Conservation (phyloP, 2,329 filamentous ascomycete genomes). For the Ilyonectria robusta region DNA sequence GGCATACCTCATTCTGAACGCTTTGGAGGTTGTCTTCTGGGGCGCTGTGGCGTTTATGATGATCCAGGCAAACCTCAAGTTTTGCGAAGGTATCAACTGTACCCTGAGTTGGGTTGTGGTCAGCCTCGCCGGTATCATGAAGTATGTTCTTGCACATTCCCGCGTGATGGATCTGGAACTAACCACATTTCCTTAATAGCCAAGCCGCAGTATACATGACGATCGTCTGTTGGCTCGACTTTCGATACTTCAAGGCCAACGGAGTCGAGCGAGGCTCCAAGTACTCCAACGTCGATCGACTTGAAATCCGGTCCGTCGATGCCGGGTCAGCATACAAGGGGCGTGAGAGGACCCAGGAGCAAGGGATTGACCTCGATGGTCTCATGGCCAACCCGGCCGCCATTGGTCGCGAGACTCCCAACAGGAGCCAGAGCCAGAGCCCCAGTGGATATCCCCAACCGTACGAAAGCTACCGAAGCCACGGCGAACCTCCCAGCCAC, state of each 20-base stretch:
- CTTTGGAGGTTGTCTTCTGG: conserved; percentile 61
- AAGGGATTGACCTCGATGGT: not conserved
- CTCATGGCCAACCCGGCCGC: not conserved
- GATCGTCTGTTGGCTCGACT: conserved; percentile 12
- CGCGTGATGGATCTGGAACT: not conserved
- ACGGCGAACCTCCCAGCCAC: too few species aligned
- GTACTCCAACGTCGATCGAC: conserved; percentile 6
- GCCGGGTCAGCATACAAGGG: conserved; percentile 1
- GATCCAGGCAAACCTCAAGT: conserved; percentile 22
- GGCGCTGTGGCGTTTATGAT: conserved; percentile 31
- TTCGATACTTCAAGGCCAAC: conserved; percentile 10
- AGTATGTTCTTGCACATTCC: not conserved
- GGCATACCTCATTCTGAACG: conserved; percentile 58
- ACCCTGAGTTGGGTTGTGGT: conserved; percentile 29
- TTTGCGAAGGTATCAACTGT: conserved; percentile 27
- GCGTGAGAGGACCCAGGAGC: not conserved
- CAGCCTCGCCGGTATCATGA: conserved; percentile 1
- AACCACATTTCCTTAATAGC: not conserved
- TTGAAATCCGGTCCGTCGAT: conserved; percentile 15
- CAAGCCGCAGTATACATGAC: conserved; percentile 16
- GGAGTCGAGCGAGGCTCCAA: conserved; percentile 9
- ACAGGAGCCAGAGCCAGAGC: not conserved
- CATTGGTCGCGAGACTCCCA: not conserved
- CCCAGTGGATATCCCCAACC: not conserved
- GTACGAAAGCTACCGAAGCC: not conserved